These are phyloP conservation scores for Candida ficus DNA, from an alignment of 805 yeast genomes.

Conservation along the genomic window DNA sequence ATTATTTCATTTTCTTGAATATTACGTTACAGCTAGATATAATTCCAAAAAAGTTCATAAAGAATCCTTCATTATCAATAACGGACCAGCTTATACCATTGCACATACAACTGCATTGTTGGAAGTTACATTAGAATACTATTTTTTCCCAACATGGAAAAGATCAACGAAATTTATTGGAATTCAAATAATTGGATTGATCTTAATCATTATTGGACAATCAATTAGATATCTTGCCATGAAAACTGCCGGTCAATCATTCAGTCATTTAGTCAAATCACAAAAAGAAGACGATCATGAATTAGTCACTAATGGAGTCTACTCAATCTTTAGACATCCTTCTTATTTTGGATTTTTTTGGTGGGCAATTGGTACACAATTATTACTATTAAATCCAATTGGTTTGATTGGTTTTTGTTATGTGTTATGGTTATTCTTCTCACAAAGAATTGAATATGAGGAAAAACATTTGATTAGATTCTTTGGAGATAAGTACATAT, in stretches of 20 bases:
- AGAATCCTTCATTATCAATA: conserved; percentile 65
- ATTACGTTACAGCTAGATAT: conserved; percentile 68
- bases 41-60: conserved; percentile 61
- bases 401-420: conserved; percentile 47
- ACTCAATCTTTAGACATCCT: conserved; percentile 71
- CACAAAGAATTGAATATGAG: conserved; percentile 60
- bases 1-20: conserved; percentile 78
- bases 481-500: conserved; percentile 62
- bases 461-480: conserved; percentile 60
- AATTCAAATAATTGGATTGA: conserved; percentile 40
- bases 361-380: conserved; percentile 89
- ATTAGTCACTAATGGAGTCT: conserved; percentile 72
- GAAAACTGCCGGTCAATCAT: conserved; percentile 83
- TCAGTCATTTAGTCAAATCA: conserved; percentile 72
- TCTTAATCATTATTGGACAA: conserved; percentile 57
- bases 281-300: conserved; percentile 49
- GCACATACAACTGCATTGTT: conserved; percentile 53
- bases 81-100: conserved; percentile 50
- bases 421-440: conserved; percentile 68
- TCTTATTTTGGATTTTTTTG: conserved; percentile 86
- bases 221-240: conserved; percentile 66
- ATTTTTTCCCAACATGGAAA: conserved; percentile 32
- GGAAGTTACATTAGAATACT: conserved; percentile 43
- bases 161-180: conserved; percentile 1
- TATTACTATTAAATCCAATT: conserved; percentile 63